These are phyloP conservation scores for Punctularia strigosozonata DNA, from an alignment of 768 basidiomycete species.

Conservation along the genomic window DNA sequence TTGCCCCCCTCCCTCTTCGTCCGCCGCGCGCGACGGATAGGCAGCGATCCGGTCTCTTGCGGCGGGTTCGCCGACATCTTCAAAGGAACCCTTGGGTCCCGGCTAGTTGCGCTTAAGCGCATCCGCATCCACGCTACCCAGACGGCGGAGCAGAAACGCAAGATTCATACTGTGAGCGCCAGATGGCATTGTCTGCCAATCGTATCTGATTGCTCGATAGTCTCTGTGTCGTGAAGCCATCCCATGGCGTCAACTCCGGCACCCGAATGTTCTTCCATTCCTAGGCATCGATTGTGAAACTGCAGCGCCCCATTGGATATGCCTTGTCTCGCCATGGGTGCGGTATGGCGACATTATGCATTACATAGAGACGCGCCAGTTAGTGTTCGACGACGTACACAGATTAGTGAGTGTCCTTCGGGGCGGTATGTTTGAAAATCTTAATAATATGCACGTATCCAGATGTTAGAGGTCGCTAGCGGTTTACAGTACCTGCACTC, in stretches of 20 bases:
- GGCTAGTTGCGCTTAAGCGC: too few relatives aligned
- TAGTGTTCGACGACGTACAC: neutral
- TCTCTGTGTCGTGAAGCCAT: constrained; percentile 1
- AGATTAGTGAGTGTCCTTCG: neutral
- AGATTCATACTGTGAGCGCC: too few relatives aligned
- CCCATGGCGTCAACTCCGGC: neutral
- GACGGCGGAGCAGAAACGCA: too few relatives aligned
- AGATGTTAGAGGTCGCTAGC: neutral
- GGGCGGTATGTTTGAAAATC: neutral
- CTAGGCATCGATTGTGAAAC: too few relatives aligned
- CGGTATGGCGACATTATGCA: neutral
- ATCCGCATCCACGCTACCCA: too few relatives aligned
- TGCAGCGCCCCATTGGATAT: neutral
- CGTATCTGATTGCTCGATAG: too few relatives aligned
- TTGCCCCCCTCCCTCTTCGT: too few relatives aligned
- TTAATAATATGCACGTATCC: neutral
- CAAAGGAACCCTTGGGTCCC: too few relatives aligned
- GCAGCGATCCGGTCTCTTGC: too few relatives aligned
- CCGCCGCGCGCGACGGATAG: too few relatives aligned
- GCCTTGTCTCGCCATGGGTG: neutral
- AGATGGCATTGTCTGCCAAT: too few relatives aligned
- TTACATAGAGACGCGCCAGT: neutral
- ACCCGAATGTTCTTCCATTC: neutral
- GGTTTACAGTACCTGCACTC: neutral
- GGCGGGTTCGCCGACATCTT: too few relatives aligned